Conservation (phyloP, 305 asterid genomes). For the Fraxinus platypoda region DNA sequence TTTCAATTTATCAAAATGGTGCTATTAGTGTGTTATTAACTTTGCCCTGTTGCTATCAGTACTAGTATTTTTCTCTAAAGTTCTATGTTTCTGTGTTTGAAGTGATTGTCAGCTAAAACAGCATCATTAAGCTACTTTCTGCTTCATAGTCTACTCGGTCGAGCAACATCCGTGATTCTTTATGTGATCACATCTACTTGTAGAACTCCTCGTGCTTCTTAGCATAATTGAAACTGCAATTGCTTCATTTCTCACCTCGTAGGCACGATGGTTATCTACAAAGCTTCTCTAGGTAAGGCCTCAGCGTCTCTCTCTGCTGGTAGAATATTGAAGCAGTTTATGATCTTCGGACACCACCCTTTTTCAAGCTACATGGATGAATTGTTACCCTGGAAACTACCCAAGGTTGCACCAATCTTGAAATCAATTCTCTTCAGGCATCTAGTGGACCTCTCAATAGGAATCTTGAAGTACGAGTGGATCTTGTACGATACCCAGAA, state of each 20-base stretch:
- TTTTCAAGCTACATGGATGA: not conserved
- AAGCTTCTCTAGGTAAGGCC: not conserved
- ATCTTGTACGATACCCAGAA: not conserved
- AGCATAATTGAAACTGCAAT: not conserved
- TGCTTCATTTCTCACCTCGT: not conserved
- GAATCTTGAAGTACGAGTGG: not conserved
- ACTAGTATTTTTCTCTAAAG: not conserved
- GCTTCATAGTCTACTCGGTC: not conserved
- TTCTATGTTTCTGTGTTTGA: not conserved
- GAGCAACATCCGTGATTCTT: not conserved
- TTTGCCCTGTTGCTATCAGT: not conserved
- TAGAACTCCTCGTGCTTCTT: not conserved
- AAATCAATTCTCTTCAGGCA: not conserved
- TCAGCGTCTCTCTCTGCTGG: not conserved
- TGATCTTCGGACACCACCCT: not conserved
- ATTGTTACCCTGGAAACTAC: not conserved
- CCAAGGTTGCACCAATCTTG: not conserved
- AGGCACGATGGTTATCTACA: not conserved
- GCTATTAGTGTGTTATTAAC: not conserved
- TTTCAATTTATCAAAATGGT: constrained; percentile 11
- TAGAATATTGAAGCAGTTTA: not conserved
- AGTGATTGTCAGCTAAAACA: not conserved
- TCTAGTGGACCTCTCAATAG: not conserved
- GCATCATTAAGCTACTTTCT: not conserved
- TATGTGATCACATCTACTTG: not conserved